Evolutionary conservation across 192 early-diverging fungal genomes (phyloP).

Genomic region (Backusella tuberculispora): DNA sequence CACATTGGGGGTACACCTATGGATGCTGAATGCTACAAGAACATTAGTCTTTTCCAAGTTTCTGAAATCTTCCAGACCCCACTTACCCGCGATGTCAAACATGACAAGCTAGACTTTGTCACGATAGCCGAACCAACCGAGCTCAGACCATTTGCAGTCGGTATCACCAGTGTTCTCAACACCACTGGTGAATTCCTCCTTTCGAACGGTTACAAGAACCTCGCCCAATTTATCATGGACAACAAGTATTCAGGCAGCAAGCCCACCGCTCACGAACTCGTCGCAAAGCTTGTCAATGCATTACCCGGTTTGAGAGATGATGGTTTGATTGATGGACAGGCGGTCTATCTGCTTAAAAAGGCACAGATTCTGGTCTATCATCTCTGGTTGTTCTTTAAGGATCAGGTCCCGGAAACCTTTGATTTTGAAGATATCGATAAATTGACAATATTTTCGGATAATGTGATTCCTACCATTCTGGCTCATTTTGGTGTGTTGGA

Average conservation of each 20-base stretch:
- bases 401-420: constrained; percentile 56
- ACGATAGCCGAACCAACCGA: constrained; percentile 68
- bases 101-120: constrained; percentile 55
- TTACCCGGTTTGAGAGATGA: constrained; percentile 77
- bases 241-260: constrained; percentile 47
- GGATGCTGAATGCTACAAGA: constrained; percentile 61
- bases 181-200: constrained; percentile 71
- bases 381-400: constrained; percentile 62
- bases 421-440: constrained; percentile 66
- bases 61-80: constrained; percentile 76
- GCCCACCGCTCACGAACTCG: constrained; percentile 57
- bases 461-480: constrained; percentile 73
- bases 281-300: constrained; percentile 60
- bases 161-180: constrained; percentile 67
- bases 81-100: constrained; percentile 64
- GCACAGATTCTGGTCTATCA: constrained; percentile 74
- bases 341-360: constrained; percentile 77
- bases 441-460: constrained; percentile 77
- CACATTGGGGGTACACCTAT: constrained; percentile 71
- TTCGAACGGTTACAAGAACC: constrained; percentile 58
- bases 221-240: constrained; percentile 75
- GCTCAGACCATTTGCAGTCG: constrained; percentile 64
- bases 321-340: constrained; percentile 49
- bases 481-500: constrained; percentile 56
- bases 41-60: constrained; percentile 63